Base-by-base conservation (phyloP, 2,329 filamentous ascomycete species). In the Cryphonectria parasitica region DNA sequence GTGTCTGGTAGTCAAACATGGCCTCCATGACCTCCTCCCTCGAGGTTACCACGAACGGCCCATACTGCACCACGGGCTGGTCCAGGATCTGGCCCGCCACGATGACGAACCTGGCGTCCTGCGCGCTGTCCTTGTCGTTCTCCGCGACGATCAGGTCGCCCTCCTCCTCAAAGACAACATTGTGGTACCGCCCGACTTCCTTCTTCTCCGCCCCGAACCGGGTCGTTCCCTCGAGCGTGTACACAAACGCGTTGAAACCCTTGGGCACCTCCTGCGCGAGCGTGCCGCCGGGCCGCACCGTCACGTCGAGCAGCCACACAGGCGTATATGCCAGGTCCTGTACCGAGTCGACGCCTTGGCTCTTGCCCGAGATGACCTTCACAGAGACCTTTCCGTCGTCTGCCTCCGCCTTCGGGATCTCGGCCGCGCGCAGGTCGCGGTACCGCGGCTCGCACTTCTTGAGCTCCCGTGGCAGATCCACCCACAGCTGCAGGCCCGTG, bases 281-380 rank as follows among this genome's bases (percentile, higher is more conserved):
- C 71, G 85, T 89, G 63, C 93, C 94, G 67, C 95, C 95, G 0
- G 95, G 94, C 76, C 89, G 83, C 67, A 98, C 88, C 28, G 88
- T 90, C 66, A 98, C 84, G 79, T 98, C 95, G 61, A 98, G 85
- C 73, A 97, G 86, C 95, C 95, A 98, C n/a, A 98, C 94, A 0
- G 96, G 96, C 1, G 95, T 98, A 81, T 98, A 98, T 19, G 95
- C 95, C 61, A 98, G 85, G 77, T 98, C 95, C 78, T 95, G 90
- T 67, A 97, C 88, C 19, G 91, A 94, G 78, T 98, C 95, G 67
- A 96, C 88, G 61, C 93, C 95, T 77, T 94, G 91, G 68, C 90
- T 91, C 78, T 92, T 89, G 28, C 95, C 96, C 0, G 91, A 95
- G 75, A 98, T 98, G 75, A 98, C 92, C 82, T 97, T 98, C 75